These are phyloP conservation scores for Phytophthora lateralis DNA, from an alignment of 352 stramenopile genomes.

Conservation along the genomic window DNA sequence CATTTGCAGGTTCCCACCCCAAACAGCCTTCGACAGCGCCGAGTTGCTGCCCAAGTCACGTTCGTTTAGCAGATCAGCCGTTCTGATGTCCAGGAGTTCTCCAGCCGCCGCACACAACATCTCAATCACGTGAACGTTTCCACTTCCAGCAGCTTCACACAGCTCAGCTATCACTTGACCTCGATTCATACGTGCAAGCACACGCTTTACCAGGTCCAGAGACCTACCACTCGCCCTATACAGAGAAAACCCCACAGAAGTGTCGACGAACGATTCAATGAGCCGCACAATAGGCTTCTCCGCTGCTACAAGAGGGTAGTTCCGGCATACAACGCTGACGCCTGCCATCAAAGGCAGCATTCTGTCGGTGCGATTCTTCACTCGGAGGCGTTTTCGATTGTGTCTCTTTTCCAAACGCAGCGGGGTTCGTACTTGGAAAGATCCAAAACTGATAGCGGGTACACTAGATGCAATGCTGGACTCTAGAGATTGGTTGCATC, in stretches of 20 bases:
- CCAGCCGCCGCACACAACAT: not conserved
- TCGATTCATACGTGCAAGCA: not conserved
- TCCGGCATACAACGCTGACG: not conserved
- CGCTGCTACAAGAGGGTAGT: not conserved
- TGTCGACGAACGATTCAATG: slow-evolving; percentile 9
- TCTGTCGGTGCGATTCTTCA: not conserved
- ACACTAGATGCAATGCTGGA: not conserved
- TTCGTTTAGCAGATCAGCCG: slow-evolving; percentile 2
- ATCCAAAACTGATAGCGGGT: not conserved
- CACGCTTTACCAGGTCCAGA: not conserved
- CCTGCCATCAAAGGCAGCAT: not conserved
- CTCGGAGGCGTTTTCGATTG: not conserved
- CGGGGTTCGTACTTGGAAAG: not conserved
- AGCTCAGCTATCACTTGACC: not conserved
- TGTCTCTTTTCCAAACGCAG: not conserved
- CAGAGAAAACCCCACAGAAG: not conserved
- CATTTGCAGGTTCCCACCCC: not conserved
- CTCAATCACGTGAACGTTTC: not conserved
- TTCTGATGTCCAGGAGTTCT: not conserved
- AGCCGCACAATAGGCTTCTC: not conserved
- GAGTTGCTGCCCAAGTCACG: not conserved
- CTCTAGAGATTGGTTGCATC: not conserved
- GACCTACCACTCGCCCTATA: not conserved
- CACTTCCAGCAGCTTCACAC: not conserved
- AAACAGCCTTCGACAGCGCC: slow-evolving; percentile 1